Percentiles rank a stretch among this genome's conserved stretches.
Conservation (phyloP, 331 rosid species). For the Spiraea crenata region DNA sequence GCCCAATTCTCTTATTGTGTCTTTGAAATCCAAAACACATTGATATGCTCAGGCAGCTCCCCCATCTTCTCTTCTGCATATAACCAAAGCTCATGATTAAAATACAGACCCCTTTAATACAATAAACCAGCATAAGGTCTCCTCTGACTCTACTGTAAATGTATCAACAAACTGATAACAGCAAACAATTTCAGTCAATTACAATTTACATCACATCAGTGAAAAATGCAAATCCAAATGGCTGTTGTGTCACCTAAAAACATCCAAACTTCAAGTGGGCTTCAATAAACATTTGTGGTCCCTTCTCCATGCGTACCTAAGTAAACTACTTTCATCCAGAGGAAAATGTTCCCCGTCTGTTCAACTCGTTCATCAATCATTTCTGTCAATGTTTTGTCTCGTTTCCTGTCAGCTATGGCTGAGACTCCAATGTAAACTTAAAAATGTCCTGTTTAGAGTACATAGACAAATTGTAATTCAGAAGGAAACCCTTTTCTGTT, state of each 20-base stretch:
- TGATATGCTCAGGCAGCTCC: conserved; percentile 60
- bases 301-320: neutral
- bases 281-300: neutral
- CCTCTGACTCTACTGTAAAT: neutral
- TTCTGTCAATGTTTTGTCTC: neutral
- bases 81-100: conserved; percentile 18
- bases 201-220: neutral
- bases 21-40: conserved; percentile 75
- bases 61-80: conserved; percentile 89
- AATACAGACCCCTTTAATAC: conserved; percentile 20
- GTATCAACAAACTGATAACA: neutral
- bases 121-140: conserved; percentile 15
- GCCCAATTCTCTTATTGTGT: conserved; percentile 72
- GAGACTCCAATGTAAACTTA: neutral
- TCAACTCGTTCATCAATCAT: neutral
- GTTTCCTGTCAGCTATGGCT: neutral
- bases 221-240: neutral
- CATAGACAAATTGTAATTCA: conserved; percentile 6
- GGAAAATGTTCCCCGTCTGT: neutral
- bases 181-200: neutral
- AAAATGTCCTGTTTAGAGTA: neutral
- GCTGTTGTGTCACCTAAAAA: neutral
- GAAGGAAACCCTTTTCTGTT: neutral
- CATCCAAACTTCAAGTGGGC: neutral
- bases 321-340: neutral